phyloP scores from a whole-genome alignment of 1,139 yeast genomes.

The Blastobotrys apis region DNA sequence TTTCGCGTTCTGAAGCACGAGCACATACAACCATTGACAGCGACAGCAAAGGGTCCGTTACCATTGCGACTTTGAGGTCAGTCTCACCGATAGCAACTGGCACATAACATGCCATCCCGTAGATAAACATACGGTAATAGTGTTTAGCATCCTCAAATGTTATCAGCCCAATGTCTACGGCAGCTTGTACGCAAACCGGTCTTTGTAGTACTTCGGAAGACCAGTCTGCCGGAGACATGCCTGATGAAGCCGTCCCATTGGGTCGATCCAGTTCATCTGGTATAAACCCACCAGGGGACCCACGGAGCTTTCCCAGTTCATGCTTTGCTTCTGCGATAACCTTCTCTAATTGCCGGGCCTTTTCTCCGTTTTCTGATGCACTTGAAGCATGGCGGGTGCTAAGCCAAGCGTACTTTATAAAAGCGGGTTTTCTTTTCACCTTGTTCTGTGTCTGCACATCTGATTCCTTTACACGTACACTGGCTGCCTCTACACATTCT shows the following conservation, averaged over 20 bases:
- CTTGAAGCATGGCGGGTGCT: conserved; percentile 1
- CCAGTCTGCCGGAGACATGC: not conserved
- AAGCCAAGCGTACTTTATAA: conserved; percentile 8
- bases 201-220: conserved; percentile 3
- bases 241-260: not conserved
- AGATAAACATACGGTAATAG: not conserved
- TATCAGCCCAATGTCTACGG: not conserved
- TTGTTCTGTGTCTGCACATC: not conserved
- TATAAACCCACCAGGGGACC: no score
- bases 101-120: conserved; percentile 1
- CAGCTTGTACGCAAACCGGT: conserved; percentile 4
- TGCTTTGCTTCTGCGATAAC: not conserved
- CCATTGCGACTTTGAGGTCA: not conserved
- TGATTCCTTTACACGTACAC: not conserved
- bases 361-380: not conserved
- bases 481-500: conserved; percentile 1
- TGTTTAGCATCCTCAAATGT: not conserved
- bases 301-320: not conserved
- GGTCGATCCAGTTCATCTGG: not conserved
- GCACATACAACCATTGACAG: conserved; percentile 2
- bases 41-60: not conserved
- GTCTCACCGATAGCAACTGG: not conserved
- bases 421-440: not conserved
- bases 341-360: conserved; percentile 3
- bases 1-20: not conserved